phyloP scores from a whole-genome alignment of 2,329 filamentous ascomycete species.

The Monosporascus sp. region DNA sequence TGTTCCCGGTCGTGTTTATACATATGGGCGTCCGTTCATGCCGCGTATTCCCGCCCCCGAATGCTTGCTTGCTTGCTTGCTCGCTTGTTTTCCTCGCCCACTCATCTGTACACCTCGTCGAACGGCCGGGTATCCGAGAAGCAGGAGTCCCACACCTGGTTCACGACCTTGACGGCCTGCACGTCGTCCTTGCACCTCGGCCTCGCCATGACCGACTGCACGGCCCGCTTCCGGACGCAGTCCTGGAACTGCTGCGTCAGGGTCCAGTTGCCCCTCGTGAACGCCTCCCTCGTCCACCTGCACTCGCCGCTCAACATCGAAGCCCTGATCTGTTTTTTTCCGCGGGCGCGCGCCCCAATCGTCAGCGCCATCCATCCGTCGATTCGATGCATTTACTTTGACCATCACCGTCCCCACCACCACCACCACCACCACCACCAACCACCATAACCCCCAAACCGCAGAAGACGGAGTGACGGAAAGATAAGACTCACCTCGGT shows the following conservation, averaged over 20 bases:
- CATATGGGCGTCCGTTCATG: background rate
- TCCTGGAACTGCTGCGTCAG: constrained; percentile 90
- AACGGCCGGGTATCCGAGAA: constrained; percentile 92
- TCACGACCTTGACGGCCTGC: constrained; percentile 82
- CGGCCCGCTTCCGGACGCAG: constrained; percentile 79
- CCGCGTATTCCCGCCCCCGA: background rate
- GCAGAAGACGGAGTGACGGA: background rate
- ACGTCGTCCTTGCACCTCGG: constrained; percentile 79
- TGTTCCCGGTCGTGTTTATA: no score
- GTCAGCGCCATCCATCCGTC: no score
- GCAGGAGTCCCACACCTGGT: constrained; percentile 98
- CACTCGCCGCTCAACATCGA: constrained; percentile 93
- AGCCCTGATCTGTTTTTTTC: constrained; percentile 67
- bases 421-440: no score
- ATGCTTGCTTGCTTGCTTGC: background rate
- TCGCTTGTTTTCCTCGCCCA: background rate
- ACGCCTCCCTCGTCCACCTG: constrained; percentile 80
- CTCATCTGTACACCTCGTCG: constrained; percentile 86
- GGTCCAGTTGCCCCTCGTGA: constrained; percentile 78
- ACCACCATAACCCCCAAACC: background rate
- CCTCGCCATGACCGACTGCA: constrained; percentile 71
- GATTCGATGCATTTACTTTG: no score
- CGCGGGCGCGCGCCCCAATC: no score
- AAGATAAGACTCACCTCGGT: constrained; percentile 63
- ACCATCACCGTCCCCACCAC: no score